phyloP scores from a whole-genome alignment of 2,329 filamentous ascomycete genomes.

The Verticillium nonalfalfae region DNA sequence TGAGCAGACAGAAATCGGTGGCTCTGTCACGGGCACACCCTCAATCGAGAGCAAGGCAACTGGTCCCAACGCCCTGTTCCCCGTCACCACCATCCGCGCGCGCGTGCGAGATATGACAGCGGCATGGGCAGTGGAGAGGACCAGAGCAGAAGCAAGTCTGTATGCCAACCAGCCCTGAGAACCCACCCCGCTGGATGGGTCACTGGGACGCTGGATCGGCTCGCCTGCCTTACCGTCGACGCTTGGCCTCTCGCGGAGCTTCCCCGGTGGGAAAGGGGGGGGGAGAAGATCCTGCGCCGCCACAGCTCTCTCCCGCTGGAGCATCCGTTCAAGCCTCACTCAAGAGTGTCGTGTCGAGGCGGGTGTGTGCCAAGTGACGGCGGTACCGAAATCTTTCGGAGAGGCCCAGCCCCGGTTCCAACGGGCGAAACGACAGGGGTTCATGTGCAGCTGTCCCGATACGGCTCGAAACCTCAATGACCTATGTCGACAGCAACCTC shows the following conservation, averaged over 20 bases:
- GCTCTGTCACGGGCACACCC: not conserved
- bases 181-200: not conserved
- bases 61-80: not conserved
- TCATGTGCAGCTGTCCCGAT: not conserved
- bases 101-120: not conserved
- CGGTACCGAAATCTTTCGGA: not conserved
- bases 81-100: not conserved
- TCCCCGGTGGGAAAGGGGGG: no score
- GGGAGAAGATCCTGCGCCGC: no score
- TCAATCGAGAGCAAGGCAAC: constrained; percentile 12
- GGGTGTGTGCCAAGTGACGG: not conserved
- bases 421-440: not conserved
- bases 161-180: not conserved
- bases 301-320: no score
- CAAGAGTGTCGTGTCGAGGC: no score
- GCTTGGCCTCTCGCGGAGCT: no score
- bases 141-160: no score
- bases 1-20: not conserved
- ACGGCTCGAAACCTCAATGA: not conserved
- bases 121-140: not conserved
- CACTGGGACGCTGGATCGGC: not conserved
- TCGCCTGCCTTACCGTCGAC: not conserved
- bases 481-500: not conserved
- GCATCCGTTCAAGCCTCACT: no score
- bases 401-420: not conserved